Base-by-base conservation (phyloP, 2,329 filamentous ascomycete genomes). In the Sporothrix protearum region DNA sequence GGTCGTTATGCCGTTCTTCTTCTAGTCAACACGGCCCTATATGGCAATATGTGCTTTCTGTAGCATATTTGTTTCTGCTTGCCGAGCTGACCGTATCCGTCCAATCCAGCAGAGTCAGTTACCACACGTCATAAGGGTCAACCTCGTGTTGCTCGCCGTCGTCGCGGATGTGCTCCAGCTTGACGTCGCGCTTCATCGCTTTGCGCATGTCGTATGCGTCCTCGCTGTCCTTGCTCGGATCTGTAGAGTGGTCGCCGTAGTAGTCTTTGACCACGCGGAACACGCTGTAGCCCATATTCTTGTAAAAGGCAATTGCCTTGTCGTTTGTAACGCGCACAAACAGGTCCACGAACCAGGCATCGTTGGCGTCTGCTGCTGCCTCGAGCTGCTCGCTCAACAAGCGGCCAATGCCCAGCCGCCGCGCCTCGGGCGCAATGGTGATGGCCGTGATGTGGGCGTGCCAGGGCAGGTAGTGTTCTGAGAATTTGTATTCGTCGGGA, bases 131-230 rank as follows among this genome's bases (percentile, higher is more conserved):
- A 73, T 92, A 89, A 1, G 94, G 93, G 66, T 87, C 84, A 33
- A 99, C 94, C 76, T 87, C 86, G 78, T 92, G 89, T 72, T 88
- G 85, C 83, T 96, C 92, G 22, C 96, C 96, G 76, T 95, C 88
- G 70, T 91, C 87, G 75, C 96, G 87, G 64, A 97, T 86, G 80
- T 96, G 93, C 80, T 92, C 87, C 72, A 86, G 82, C 71, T 90
- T 87, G 80, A 86, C 88, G 82, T 99, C 96, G 77, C 94, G 87
- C 81, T 88, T 92, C 83, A 95, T 88, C 49, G 93, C 88, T 80
- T 97, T 98, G 75, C 96, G 89, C 96, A 99, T 99, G 82, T 99
- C 96, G 80, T 93, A 96, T 22, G 95, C 96, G 83, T 98, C 95
- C 81, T 97, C 94, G 68, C 88, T 87, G 19, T 83, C 83, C 73